These are phyloP conservation scores for Saccharomyces jurei DNA, from an alignment of 805 yeast genomes.

Conservation along the genomic window DNA sequence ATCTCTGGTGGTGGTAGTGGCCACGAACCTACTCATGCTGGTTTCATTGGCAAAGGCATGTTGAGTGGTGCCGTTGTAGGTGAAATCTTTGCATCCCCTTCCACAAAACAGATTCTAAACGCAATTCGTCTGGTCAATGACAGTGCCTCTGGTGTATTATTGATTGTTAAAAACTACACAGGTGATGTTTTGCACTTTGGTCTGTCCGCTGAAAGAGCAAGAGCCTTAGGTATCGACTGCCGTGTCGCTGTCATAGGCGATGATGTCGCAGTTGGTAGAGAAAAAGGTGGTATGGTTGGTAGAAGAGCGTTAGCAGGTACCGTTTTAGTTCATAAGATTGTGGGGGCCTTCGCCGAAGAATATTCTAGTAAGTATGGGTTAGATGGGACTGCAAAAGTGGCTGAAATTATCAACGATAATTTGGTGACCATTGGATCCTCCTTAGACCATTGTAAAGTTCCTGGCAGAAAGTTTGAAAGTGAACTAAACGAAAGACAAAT, in stretches of 20 bases:
- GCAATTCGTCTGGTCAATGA: conserved; percentile 40
- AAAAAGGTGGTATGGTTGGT: conserved; percentile 86
- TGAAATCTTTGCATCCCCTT: conserved; percentile 86
- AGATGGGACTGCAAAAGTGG: conserved; percentile 47
- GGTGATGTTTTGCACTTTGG: conserved; percentile 94
- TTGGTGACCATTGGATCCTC: conserved; percentile 86
- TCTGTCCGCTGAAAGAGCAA: conserved; percentile 80
- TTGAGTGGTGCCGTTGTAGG: conserved; percentile 88
- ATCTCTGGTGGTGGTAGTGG: conserved; percentile 94
- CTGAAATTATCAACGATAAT: conserved; percentile 51
- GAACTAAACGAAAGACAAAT: conserved; percentile 53
- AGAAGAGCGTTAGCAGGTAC: conserved; percentile 94
- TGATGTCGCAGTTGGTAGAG: conserved; percentile 89
- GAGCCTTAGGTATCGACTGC: conserved; percentile 62
- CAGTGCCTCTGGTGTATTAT: conserved; percentile 48
- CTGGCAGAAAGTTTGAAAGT: conserved; percentile 60
- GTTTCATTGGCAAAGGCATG: conserved; percentile 78
- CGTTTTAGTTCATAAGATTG: conserved; percentile 71
- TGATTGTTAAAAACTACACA: conserved; percentile 86
- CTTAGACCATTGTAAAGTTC: conserved; percentile 82
- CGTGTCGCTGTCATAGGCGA: conserved; percentile 78
- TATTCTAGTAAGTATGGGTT: conserved; percentile 38
- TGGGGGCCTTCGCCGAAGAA: conserved; percentile 61
- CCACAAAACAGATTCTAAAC: conserved; percentile 79
- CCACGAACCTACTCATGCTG: conserved; percentile 91